Conservation (phyloP, 768 basidiomycete species). For the Hysterangium stoloniferum region DNA sequence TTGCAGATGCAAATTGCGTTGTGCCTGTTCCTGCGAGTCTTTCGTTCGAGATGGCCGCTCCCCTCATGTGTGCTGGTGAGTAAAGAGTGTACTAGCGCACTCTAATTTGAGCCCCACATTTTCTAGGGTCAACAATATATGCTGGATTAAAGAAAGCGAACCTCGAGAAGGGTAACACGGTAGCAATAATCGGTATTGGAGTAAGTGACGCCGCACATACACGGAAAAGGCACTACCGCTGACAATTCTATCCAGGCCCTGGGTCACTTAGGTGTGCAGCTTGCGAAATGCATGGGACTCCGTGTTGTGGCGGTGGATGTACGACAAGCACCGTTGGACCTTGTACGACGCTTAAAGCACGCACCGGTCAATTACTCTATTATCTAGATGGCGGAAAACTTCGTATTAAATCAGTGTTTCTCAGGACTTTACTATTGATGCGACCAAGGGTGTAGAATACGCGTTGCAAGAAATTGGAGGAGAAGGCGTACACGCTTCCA, state of each 20-base stretch:
- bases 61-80: slow-evolving; percentile 10
- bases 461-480: slow-evolving; percentile 1
- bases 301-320: slow-evolving; percentile 2
- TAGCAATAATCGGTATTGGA: slow-evolving; percentile 7
- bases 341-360: slow-evolving; percentile 6
- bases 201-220: not conserved
- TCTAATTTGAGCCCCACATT: too few relatives aligned
- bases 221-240: not conserved
- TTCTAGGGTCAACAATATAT: slow-evolving; percentile 5
- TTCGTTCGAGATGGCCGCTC: slow-evolving; percentile 3
- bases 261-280: slow-evolving; percentile 6
- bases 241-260: not conserved
- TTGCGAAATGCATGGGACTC: slow-evolving; percentile 10
- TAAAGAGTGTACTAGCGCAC: too few relatives aligned
- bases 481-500: not conserved
- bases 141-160: not conserved
- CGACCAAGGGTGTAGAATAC: slow-evolving; percentile 5
- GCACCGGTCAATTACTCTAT: slow-evolving; percentile 2
- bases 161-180: not conserved
- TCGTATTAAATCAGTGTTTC: too few relatives aligned
- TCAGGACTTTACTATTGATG: slow-evolving; percentile 7
- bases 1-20: not conserved
- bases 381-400: too few relatives aligned
- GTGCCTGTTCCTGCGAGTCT: slow-evolving; percentile 1
- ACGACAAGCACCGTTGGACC: slow-evolving; percentile 9